A percentile compares a stretch with the other conserved stretches of the same genome.
Evolutionary conservation across 805 yeast species (phyloP).

Genomic region (Brettanomyces custersianus): DNA sequence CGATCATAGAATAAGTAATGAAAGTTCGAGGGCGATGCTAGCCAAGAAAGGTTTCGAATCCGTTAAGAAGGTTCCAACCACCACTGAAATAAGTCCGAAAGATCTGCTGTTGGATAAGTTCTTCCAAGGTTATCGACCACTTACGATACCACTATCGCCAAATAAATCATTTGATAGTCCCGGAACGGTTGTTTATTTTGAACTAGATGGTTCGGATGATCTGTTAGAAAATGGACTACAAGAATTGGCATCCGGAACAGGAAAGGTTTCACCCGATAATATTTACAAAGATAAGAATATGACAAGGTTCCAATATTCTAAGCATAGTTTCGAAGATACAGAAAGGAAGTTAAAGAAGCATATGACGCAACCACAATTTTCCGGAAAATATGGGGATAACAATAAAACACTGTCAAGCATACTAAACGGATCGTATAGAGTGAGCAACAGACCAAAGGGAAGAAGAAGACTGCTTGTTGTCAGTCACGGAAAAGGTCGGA

Average conservation of each 20-base stretch:
- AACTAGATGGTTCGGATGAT: constrained; percentile 21
- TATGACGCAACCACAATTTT: too few relatives aligned
- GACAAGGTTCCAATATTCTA: constrained; percentile 16
- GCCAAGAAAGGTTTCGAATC: constrained; percentile 25
- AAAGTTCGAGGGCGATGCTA: constrained; percentile 2
- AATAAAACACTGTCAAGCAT: too few relatives aligned
- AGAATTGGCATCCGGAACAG: too few relatives aligned
- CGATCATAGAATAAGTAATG: too few relatives aligned
- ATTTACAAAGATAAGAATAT: constrained; percentile 12
- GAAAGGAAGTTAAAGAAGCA: too few relatives aligned
- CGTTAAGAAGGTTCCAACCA: constrained; percentile 26
- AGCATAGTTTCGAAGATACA: too few relatives aligned
- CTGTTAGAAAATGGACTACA: too few relatives aligned
- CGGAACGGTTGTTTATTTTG: constrained; percentile 23
- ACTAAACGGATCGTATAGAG: neutral
- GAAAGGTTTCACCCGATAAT: constrained; percentile 1
- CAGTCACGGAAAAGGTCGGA: neutral
- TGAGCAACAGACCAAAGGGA: neutral
- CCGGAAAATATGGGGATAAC: too few relatives aligned
- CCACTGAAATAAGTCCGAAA: constrained; percentile 23
- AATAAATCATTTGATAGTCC: constrained; percentile 12
- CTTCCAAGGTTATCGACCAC: constrained; percentile 28
- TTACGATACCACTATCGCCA: constrained; percentile 24
- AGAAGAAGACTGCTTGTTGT: neutral
- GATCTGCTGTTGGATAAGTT: constrained; percentile 26